These are phyloP conservation scores for Oryza australiensis DNA, from an alignment of 176 grass and related monocot species.

Conservation along the genomic window DNA sequence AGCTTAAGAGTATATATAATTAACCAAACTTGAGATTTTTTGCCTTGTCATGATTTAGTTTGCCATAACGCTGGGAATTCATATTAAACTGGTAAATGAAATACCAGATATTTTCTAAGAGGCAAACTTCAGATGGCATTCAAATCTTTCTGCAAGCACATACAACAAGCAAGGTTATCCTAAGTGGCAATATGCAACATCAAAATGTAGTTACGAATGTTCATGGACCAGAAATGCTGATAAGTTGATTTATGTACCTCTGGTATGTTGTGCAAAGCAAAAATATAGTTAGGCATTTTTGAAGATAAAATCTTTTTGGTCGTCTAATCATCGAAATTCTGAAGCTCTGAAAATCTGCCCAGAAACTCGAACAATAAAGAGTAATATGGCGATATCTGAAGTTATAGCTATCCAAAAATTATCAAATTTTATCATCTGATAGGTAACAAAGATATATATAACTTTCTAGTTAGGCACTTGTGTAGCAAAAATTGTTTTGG, in stretches of 20 bases:
- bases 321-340: too few relatives aligned
- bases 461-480: too few relatives aligned
- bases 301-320: too few relatives aligned
- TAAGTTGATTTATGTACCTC: slow-evolving; percentile 55
- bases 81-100: not conserved
- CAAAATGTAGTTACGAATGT: slow-evolving; percentile 9
- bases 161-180: not conserved
- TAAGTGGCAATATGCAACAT: not conserved
- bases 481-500: too few relatives aligned
- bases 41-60: not conserved
- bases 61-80: not conserved
- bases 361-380: too few relatives aligned
- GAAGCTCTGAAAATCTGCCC: too few relatives aligned
- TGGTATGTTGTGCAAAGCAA: slow-evolving; percentile 98
- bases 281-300: too few relatives aligned
- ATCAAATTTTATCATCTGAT: too few relatives aligned
- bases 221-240: not conserved
- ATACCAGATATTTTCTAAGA: not conserved
- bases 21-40: not conserved
- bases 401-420: too few relatives aligned
- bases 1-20: not conserved
- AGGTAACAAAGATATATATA: too few relatives aligned
- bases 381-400: too few relatives aligned
- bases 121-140: not conserved
- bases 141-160: slow-evolving; percentile 5